Evolutionary conservation across 176 grass and related monocot genomes (phyloP).

Genomic region (Oryza nivara): DNA sequence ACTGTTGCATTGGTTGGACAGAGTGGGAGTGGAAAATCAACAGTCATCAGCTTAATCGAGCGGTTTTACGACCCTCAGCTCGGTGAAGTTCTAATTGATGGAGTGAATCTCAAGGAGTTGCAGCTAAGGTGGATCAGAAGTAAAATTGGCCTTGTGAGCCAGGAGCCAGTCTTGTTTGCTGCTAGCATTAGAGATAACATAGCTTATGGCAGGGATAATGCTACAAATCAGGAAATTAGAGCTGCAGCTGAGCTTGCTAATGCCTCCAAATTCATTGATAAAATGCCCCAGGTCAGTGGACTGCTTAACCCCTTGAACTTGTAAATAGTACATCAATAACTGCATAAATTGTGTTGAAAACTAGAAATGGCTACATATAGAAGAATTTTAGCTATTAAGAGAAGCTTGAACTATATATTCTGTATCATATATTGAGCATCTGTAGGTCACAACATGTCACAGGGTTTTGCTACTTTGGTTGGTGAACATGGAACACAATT

Average conservation of each 20-base stretch:
- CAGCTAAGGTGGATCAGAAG: conserved; percentile 80
- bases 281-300: conserved; percentile 75
- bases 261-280: conserved; percentile 86
- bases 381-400: background rate
- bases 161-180: conserved; percentile 76
- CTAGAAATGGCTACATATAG: background rate
- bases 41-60: conserved; percentile 74
- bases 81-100: conserved; percentile 80
- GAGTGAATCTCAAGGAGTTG: conserved; percentile 64
- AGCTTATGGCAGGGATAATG: conserved; percentile 71
- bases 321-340: background rate
- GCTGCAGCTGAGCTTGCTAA: conserved; percentile 73
- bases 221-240: conserved; percentile 64
- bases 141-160: conserved; percentile 88
- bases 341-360: background rate
- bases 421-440: conserved; percentile 5
- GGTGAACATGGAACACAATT: conserved; percentile 83
- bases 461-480: conserved; percentile 75
- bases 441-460: conserved; percentile 27
- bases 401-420: background rate
- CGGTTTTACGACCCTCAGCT: conserved; percentile 82
- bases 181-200: conserved; percentile 83
- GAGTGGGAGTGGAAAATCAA: conserved; percentile 92
- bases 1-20: conserved; percentile 81
- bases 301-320: background rate